These are phyloP conservation scores for Rhodotorula diobovata DNA, from an alignment of 768 basidiomycete species.

Conservation along the genomic window DNA sequence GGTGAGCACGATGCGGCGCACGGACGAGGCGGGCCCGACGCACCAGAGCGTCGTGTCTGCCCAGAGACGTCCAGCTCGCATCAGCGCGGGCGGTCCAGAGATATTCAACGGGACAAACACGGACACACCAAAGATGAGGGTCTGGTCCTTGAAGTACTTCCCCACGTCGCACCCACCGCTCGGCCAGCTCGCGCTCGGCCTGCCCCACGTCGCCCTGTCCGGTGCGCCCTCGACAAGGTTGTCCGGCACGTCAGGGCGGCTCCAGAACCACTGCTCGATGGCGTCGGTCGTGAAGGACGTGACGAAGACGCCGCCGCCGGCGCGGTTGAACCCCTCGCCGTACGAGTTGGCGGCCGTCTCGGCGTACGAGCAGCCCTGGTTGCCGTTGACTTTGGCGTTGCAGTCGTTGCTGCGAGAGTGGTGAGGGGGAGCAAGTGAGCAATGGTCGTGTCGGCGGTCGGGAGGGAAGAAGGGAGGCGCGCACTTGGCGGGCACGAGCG, in stretches of 20 bases:
- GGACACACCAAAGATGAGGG: conserved; percentile 3
- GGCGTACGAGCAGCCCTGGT: conserved; percentile 21
- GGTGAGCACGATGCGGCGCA: not conserved
- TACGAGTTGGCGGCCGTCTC: conserved; percentile 6
- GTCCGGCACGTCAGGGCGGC: conserved; percentile 11
- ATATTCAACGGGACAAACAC: not conserved
- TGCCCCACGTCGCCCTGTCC: conserved; percentile 21
- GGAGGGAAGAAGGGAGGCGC: not conserved
- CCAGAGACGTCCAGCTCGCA: too few relatives aligned
- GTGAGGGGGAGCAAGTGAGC: not conserved
- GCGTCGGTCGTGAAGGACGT: conserved; percentile 6
- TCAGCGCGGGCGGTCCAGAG: not conserved
- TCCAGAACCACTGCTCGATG: conserved; percentile 26
- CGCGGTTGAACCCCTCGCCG: conserved; percentile 21
- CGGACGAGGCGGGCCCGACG: not conserved
- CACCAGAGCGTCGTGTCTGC: conserved; percentile 19
- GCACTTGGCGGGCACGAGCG: conserved; percentile 12
- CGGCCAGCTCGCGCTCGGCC: conserved; percentile 15
- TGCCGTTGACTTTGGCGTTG: conserved; percentile 24
- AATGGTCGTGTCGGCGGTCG: too few relatives aligned
- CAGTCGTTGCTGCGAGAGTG: conserved; percentile 6
- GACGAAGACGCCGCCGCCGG: conserved; percentile 19
- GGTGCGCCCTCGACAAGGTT: conserved; percentile 13
- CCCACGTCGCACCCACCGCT: conserved; percentile 8
- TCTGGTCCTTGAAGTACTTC: conserved; percentile 19